phyloP scores from a whole-genome alignment of 441 rosid species.

The Pelargonium citronellum region DNA sequence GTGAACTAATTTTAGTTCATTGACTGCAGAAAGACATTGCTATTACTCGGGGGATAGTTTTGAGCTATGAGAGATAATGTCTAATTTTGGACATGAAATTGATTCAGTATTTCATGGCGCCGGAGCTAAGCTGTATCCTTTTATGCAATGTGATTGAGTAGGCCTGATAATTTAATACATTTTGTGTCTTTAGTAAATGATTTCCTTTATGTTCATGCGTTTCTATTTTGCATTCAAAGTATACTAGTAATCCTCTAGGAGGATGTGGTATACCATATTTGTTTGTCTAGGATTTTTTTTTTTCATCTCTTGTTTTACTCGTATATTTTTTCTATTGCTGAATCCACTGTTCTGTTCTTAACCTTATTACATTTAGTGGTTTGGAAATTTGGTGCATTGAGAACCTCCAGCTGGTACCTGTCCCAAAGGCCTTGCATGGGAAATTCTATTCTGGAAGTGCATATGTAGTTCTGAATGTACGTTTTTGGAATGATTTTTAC shows the following conservation, averaged over 20 bases:
- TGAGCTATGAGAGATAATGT: constrained; percentile 36
- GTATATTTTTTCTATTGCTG: not conserved
- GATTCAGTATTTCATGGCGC: constrained; percentile 56
- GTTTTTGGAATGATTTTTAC: constrained; percentile 15
- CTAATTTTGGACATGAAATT: constrained; percentile 33
- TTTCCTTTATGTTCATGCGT: not conserved
- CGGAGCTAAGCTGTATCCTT: constrained; percentile 57
- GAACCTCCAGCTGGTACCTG: constrained; percentile 40
- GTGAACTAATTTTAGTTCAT: not conserved
- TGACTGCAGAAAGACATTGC: constrained; percentile 16
- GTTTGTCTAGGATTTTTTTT: not conserved
- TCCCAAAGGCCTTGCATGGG: constrained; percentile 56
- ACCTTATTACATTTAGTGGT: constrained; percentile 38
- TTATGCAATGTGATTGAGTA: not conserved
- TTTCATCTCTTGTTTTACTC: not conserved
- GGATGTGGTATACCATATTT: not conserved
- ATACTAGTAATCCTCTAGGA: constrained; percentile 1
- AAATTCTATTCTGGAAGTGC: constrained; percentile 70
- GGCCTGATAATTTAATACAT: not conserved
- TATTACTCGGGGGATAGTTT: not conserved
- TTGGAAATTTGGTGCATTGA: constrained; percentile 77
- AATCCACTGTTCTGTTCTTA: constrained; percentile 18
- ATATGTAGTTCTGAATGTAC: constrained; percentile 58
- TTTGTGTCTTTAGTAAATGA: not conserved
- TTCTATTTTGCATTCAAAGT: not conserved